These are phyloP conservation scores for Pseudogymnoascus sp. DNA, from an alignment of 2,329 filamentous ascomycete genomes.

Conservation along the genomic window DNA sequence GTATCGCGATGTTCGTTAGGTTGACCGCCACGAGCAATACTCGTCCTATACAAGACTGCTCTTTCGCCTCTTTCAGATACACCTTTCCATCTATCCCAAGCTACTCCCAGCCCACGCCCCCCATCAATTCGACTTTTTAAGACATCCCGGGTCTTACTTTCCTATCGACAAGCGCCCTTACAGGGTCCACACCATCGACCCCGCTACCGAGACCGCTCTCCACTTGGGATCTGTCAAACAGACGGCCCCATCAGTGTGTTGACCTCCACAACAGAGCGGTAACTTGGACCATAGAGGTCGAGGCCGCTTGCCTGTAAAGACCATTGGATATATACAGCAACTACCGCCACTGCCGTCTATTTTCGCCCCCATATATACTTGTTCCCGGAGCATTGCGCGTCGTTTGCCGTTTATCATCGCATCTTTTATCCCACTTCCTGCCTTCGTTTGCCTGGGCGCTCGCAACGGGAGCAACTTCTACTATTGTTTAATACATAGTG, in stretches of 20 bases:
- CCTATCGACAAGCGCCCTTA: conserved; percentile 12
- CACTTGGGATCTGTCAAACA: conserved; percentile 12
- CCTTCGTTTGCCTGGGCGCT: conserved; percentile 14
- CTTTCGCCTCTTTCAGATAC: conserved; percentile 6
- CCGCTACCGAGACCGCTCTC: conserved; percentile 8
- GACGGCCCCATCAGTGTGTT: conserved; percentile 2
- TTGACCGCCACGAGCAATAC: conserved; percentile 4
- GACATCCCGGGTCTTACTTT: not conserved
- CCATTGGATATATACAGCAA: conserved; percentile 1
- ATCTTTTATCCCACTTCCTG: conserved; percentile 6
- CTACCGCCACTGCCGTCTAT: conserved; percentile 8
- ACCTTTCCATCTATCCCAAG: not conserved
- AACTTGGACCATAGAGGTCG: not conserved
- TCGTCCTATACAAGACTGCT: conserved; percentile 8
- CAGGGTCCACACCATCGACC: not conserved
- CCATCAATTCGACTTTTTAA: not conserved
- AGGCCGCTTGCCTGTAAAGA: not conserved
- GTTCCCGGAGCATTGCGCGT: not conserved
- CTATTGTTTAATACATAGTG: conserved; percentile 25
- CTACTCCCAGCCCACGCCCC: conserved; percentile 8
- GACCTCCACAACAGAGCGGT: not conserved
- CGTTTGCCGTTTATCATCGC: conserved; percentile 5
- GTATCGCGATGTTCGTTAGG: conserved; percentile 9
- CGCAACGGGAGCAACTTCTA: not conserved
- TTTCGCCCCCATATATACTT: conserved; percentile 6